Evolutionary conservation across 352 stramenopile species (phyloP), one percentile per base, ranked within the genome.

Genomic region (Phytophthora agathidicida): DNA sequence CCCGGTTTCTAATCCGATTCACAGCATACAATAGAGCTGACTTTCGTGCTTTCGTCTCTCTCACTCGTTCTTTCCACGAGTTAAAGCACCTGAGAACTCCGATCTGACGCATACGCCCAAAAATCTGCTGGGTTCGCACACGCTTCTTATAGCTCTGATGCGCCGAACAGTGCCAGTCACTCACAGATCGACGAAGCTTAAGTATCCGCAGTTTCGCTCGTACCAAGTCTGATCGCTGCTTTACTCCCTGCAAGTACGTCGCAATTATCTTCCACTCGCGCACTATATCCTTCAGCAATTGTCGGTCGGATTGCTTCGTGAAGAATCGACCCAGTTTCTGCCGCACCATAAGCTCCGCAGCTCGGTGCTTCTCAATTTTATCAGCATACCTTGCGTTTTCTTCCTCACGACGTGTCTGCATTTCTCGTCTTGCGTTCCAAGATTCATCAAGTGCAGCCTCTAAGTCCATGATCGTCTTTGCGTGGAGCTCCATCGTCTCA

Each of bases 81-180:
- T 75, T 69, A n/a, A 89, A 77, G 19, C 77, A 88, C 7, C 60
- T 72, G 0, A 75, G 37, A 23, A 72, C 75, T 3, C 26, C 26
- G 16, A 85, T 28, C 13, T 80, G 65, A 10, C 55, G 63, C 70
- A 87, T 75, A 11, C 67, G 49, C 19, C 57, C 35, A 10, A 72
- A 22, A 57, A 73, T 52, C 2, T 58, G 39, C 20, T 60, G 50
- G 2, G 22, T 57, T 38, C 37, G 44, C 19, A 57, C 19, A 9
- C 44, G 63, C 5, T 55, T 60, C 20, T 44, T 52, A 30, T 42
- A 22, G 8, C 2, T 56, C 20, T 42, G 30, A 2, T 37, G 39
- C 7, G 51, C 46, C 24, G 0, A 58, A 5, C 19, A 43, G 32
- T 65, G 50, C 63, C 63, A 72, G 7, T 20, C 4, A 9, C 5